Conservation (phyloP, 352 stramenopile genomes). For the Pythium folliculosum region DNA sequence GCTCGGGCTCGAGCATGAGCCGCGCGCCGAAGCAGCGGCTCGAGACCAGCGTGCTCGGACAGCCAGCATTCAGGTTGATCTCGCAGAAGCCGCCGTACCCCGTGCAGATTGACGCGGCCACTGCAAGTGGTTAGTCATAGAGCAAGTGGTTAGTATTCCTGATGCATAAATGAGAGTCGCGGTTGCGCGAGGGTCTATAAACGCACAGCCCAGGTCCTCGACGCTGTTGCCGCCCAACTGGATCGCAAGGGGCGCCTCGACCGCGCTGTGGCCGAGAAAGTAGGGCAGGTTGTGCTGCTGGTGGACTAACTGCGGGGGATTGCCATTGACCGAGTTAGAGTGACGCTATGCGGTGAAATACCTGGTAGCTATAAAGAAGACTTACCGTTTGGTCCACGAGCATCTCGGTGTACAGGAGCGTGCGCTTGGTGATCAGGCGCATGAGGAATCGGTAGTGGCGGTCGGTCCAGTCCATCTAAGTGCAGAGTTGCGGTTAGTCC, state of each 20-base stretch:
- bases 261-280: slow-evolving; percentile 83
- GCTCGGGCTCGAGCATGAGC: slow-evolving; percentile 96
- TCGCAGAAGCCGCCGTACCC: slow-evolving; percentile 91
- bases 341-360: no score
- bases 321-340: background rate
- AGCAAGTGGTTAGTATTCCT: slow-evolving; percentile 3
- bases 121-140: slow-evolving; percentile 32
- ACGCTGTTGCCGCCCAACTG: slow-evolving; percentile 94
- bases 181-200: background rate
- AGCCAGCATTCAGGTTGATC: slow-evolving; percentile 98
- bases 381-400: slow-evolving; percentile 95
- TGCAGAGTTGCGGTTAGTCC: background rate
- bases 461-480: slow-evolving; percentile 98
- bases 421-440: slow-evolving; percentile 91
- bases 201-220: slow-evolving; percentile 69
- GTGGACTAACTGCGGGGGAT: slow-evolving; percentile 58
- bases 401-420: slow-evolving; percentile 99
- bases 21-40: slow-evolving; percentile 95
- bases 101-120: slow-evolving; percentile 68
- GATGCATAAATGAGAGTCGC: background rate
- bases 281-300: slow-evolving; percentile 88
- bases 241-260: slow-evolving; percentile 90
- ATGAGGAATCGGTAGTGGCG: slow-evolving; percentile 95
- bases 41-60: slow-evolving; percentile 84
- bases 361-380: no score